A percentile compares a stretch with the other conserved stretches of the same genome.
Conservation (phyloP, 345 rosid genomes). For the Trapa bicornis region DNA sequence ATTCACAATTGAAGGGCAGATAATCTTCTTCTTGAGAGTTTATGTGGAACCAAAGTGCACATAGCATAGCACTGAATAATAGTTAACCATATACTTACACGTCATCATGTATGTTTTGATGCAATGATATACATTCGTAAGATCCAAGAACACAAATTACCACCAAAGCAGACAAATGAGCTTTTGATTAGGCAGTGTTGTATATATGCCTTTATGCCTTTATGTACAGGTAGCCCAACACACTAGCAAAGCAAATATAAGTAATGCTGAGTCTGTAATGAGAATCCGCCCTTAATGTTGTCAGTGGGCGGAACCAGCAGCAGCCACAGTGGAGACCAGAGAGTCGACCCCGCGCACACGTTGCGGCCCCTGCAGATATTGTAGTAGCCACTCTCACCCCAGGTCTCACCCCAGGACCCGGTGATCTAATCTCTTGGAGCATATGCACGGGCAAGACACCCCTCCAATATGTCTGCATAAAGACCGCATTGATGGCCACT, state of each 20-base stretch:
- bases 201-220: neutral
- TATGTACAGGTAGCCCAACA: neutral
- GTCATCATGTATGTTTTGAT: neutral
- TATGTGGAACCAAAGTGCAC: too few relatives aligned
- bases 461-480: constrained; percentile 91
- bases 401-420: constrained; percentile 74
- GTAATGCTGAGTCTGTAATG: neutral
- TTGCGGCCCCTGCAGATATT: constrained; percentile 80
- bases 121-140: neutral
- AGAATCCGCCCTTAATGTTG: neutral
- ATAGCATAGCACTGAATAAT: too few relatives aligned
- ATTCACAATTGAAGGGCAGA: neutral
- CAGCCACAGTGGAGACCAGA: constrained; percentile 80
- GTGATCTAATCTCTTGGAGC: constrained; percentile 67
- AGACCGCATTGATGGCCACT: constrained; percentile 81
- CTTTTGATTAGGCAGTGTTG: neutral
- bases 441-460: constrained; percentile 79
- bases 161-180: neutral
- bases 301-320: constrained; percentile 16
- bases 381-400: constrained; percentile 90
- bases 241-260: neutral
- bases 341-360: constrained; percentile 83
- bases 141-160: neutral
- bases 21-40: too few relatives aligned
- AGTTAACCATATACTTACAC: too few relatives aligned